Conservation (phyloP, 1,139 yeast species). For the Starmera stellimalicola region DNA sequence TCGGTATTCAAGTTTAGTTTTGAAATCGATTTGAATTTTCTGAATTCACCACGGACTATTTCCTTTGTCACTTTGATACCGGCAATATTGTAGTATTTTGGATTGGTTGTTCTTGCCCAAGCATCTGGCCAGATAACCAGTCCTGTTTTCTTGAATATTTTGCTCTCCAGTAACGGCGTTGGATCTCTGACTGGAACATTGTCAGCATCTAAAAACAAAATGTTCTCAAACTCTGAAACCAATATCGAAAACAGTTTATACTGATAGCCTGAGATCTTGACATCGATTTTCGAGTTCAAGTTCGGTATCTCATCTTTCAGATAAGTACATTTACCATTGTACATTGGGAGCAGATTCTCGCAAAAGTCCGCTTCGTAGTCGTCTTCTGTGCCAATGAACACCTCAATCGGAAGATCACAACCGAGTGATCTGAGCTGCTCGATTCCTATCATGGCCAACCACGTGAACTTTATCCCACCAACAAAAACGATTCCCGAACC, state of each 20-base stretch:
- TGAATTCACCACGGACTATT: slow-evolving; percentile 12
- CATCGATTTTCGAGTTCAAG: slow-evolving; percentile 23
- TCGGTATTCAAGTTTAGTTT: slow-evolving; percentile 8
- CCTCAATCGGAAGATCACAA: slow-evolving; percentile 50
- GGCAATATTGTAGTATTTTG: slow-evolving; percentile 47
- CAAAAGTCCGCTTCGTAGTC: slow-evolving; percentile 47
- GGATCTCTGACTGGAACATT: slow-evolving; percentile 49
- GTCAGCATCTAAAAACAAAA: slow-evolving; percentile 60
- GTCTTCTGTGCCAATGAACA: slow-evolving; percentile 42
- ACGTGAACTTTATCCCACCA: slow-evolving; percentile 53
- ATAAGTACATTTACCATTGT: slow-evolving; percentile 43
- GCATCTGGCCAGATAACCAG: slow-evolving; percentile 63
- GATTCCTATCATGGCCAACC: slow-evolving; percentile 43
- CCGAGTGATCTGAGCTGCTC: slow-evolving; percentile 43
- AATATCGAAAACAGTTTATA: slow-evolving; percentile 54
- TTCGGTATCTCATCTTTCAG: slow-evolving; percentile 23
- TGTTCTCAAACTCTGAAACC: slow-evolving; percentile 47
- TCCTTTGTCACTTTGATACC: slow-evolving; percentile 24
- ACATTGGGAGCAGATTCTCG: slow-evolving; percentile 46
- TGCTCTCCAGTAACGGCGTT: slow-evolving; percentile 36
- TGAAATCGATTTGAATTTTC: slow-evolving; percentile 15
- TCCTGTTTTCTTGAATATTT: slow-evolving; percentile 24
- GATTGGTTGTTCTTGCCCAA: slow-evolving; percentile 58
- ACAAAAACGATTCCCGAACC: slow-evolving; percentile 54
- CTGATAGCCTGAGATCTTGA: slow-evolving; percentile 48